A percentile compares a stretch with the other conserved stretches of the same genome.
Evolutionary conservation across 192 early-diverging fungal genomes (phyloP).

Genomic region (Backusella liffmaniae): DNA sequence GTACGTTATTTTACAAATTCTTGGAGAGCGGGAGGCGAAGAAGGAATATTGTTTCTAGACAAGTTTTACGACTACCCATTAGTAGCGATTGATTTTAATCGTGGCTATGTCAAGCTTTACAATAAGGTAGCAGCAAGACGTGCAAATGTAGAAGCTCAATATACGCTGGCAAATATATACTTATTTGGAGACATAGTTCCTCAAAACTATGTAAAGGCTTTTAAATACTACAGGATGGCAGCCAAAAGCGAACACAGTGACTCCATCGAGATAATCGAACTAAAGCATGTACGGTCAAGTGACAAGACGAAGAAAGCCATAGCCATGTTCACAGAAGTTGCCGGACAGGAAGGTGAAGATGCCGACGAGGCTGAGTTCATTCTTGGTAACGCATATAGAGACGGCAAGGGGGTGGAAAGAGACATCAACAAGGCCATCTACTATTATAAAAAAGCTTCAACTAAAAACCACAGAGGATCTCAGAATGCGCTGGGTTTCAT

Average conservation of each 20-base stretch:
- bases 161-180: neutral
- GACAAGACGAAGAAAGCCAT: neutral
- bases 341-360: neutral
- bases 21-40: neutral
- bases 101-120: neutral
- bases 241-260: neutral
- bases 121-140: neutral
- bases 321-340: neutral
- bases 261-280: neutral
- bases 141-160: neutral
- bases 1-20: neutral
- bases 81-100: neutral
- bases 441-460: neutral
- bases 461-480: neutral
- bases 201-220: neutral
- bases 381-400: neutral
- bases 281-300: neutral
- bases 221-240: slow-evolving; percentile 3
- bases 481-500: neutral
- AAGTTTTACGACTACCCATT: neutral
- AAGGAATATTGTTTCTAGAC: neutral
- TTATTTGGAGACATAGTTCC: neutral
- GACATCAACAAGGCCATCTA: neutral
- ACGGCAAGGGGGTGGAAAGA: neutral
- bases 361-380: neutral